Evolutionary conservation across 768 basidiomycete species (phyloP).

Genomic region (Boletus insuetus): DNA sequence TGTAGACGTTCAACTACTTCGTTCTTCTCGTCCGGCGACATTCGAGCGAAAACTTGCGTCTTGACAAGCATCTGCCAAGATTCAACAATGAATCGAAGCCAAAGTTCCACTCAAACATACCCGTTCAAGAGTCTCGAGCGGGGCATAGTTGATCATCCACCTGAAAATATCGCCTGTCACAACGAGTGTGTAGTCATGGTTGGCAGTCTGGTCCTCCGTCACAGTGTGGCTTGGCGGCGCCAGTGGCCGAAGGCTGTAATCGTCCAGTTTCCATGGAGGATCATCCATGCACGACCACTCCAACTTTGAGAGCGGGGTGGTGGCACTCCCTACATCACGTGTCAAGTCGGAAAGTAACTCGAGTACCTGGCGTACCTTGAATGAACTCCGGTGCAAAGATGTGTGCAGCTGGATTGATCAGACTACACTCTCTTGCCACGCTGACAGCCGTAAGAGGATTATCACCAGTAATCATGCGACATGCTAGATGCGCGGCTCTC

Average conservation of each 20-base stretch:
- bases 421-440: slow-evolving; percentile 89
- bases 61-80: slow-evolving; percentile 90
- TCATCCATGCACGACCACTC: slow-evolving; percentile 96
- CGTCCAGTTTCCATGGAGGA: slow-evolving; percentile 75
- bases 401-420: slow-evolving; percentile 85
- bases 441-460: slow-evolving; percentile 96
- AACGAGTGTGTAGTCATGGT: slow-evolving; percentile 87
- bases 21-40: slow-evolving; percentile 99
- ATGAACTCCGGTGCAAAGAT: slow-evolving; percentile 83
- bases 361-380: slow-evolving; percentile 46
- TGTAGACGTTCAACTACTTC: slow-evolving; percentile 96
- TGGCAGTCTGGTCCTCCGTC: slow-evolving; percentile 68
- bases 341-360: background rate
- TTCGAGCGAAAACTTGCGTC: slow-evolving; percentile 93
- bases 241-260: slow-evolving; percentile 82
- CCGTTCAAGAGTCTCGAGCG: slow-evolving; percentile 90
- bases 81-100: background rate
- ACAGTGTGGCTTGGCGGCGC: slow-evolving; percentile 67
- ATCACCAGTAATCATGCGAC: slow-evolving; percentile 98
- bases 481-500: slow-evolving; percentile 85
- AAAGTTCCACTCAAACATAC: slow-evolving; percentile 38
- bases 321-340: slow-evolving; percentile 47
- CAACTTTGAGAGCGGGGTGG: slow-evolving; percentile 56
- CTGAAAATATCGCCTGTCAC: slow-evolving; percentile 95
- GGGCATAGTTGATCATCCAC: slow-evolving; percentile 96